Base-by-base conservation (phyloP, 2,329 filamentous ascomycete genomes). In the Penicillium freii region DNA sequence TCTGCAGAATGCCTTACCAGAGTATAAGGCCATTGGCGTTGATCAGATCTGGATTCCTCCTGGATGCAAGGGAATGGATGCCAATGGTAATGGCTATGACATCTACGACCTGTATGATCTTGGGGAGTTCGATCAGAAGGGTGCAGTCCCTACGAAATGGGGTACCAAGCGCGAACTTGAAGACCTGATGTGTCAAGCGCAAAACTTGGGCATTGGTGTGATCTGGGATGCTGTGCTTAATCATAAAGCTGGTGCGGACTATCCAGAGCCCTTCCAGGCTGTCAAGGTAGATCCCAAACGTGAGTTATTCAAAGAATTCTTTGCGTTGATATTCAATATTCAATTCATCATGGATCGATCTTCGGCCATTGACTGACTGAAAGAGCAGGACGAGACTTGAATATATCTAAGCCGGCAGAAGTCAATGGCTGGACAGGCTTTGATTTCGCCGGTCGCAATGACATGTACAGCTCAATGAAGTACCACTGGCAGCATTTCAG, bases 91-190 rank as follows among this genome's bases (percentile, higher is more conserved):
- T 65, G 88, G 88, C 5, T 88, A 88, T 62, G 86, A 87, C 69
- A 79, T 85, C 60, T 90, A 89, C 67, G 88, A 90, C 67, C 73
- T 91, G 15, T 89, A 86, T 64, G 86, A 89, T 60, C 72, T 88
- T 3, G 88, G 88, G 33, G 88, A 91, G 68, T 91, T 90, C 64
- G 83, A 89, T 42, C 87, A 90, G 67, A 90, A 90, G 69, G 86
- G 85, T 19, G 70, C 77, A 0, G 74, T 74, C 5, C 75, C 77
- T 3, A 90, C 87, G 1, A 90, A 90, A 78, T 91, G 87, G 87
- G 88, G 88, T 2, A 77, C 77, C 1, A 85, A 84, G 65, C 80
- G 83, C 44, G 86, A 90, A 54, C 74, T 91, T 17, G 62, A 82
- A 3, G 75, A 78, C 19, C 70, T 91, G 47, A 73, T 77, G 3